phyloP scores from a whole-genome alignment of 495 filamentous ascomycete genomes.

The Penicillium alfredii region DNA sequence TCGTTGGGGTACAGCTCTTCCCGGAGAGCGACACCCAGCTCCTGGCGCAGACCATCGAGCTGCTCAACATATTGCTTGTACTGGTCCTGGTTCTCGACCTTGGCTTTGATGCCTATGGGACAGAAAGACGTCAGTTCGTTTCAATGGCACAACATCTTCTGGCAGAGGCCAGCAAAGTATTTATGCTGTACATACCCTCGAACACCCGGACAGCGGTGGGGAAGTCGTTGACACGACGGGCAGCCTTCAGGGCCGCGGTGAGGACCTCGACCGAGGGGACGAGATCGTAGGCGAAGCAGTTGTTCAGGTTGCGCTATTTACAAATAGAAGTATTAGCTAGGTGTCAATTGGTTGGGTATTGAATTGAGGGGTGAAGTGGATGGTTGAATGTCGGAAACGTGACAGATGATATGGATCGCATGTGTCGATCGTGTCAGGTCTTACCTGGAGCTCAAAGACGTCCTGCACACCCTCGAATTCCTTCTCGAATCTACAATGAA shows the following conservation, averaged over 20 bases:
- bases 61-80: slow-evolving; percentile 96
- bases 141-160: too few relatives aligned
- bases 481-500: slow-evolving; percentile 81
- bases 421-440: slow-evolving; percentile 14
- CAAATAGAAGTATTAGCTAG: slow-evolving; percentile 2
- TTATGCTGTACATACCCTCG: slow-evolving; percentile 75
- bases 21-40: slow-evolving; percentile 85
- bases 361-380: slow-evolving; percentile 1
- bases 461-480: slow-evolving; percentile 97
- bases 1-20: slow-evolving; percentile 90
- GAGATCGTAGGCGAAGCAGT: slow-evolving; percentile 99
- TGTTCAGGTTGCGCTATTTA: slow-evolving; percentile 93
- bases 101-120: slow-evolving; percentile 91
- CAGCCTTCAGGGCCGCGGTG: slow-evolving; percentile 82
- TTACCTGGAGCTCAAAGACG: slow-evolving; percentile 99
- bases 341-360: slow-evolving; percentile 4
- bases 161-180: too few relatives aligned
- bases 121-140: slow-evolving; percentile 17
- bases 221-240: slow-evolving; percentile 95
- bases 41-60: slow-evolving; percentile 86
- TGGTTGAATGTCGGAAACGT: background rate
- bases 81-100: slow-evolving; percentile 96
- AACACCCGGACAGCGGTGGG: slow-evolving; percentile 97
- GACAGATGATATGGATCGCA: slow-evolving; percentile 8
- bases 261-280: slow-evolving; percentile 92